phyloP scores from a whole-genome alignment of 108 stramenopile genomes.

The Conticribra guillardii region DNA sequence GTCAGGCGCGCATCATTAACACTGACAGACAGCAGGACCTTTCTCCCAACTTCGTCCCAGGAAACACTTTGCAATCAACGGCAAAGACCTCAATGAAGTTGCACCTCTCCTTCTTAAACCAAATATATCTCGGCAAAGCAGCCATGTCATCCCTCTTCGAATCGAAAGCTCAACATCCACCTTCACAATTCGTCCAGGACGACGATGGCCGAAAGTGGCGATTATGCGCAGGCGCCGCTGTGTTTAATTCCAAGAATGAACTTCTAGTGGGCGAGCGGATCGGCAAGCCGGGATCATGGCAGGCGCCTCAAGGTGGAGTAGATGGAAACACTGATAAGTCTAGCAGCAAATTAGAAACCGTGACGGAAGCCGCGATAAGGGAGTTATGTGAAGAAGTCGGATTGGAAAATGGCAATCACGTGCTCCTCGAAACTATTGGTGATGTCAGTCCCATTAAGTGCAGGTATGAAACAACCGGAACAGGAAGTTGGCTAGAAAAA shows the following conservation, averaged over 20 bases:
- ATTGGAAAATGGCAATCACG: slow-evolving; percentile 37
- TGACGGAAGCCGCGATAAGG: slow-evolving; percentile 47
- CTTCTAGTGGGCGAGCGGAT: slow-evolving; percentile 56
- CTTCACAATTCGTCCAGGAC: slow-evolving; percentile 14
- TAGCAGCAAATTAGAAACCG: slow-evolving; percentile 33
- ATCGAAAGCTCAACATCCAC: too few relatives aligned
- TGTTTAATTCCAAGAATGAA: slow-evolving; percentile 56
- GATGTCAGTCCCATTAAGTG: slow-evolving; percentile 15
- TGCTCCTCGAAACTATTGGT: slow-evolving; percentile 31
- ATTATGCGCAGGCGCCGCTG: slow-evolving; percentile 54
- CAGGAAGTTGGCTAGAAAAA: slow-evolving; percentile 50
- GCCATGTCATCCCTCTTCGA: too few relatives aligned
- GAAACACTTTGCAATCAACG: too few relatives aligned
- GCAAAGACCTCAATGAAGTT: too few relatives aligned
- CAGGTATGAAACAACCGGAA: slow-evolving; percentile 48
- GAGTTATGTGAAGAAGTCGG: slow-evolving; percentile 61
- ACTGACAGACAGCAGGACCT: too few relatives aligned
- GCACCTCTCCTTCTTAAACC: too few relatives aligned
- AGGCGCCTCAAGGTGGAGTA: slow-evolving; percentile 59
- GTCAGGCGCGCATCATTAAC: too few relatives aligned
- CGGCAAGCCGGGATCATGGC: slow-evolving; percentile 44
- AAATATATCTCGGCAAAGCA: too few relatives aligned
- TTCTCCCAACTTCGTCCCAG: too few relatives aligned
- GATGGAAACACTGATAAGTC: slow-evolving; percentile 28
- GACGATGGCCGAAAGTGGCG: slow-evolving; percentile 50